Conservation (phyloP, 768 basidiomycete species). For the Leccinum uliginosum region DNA sequence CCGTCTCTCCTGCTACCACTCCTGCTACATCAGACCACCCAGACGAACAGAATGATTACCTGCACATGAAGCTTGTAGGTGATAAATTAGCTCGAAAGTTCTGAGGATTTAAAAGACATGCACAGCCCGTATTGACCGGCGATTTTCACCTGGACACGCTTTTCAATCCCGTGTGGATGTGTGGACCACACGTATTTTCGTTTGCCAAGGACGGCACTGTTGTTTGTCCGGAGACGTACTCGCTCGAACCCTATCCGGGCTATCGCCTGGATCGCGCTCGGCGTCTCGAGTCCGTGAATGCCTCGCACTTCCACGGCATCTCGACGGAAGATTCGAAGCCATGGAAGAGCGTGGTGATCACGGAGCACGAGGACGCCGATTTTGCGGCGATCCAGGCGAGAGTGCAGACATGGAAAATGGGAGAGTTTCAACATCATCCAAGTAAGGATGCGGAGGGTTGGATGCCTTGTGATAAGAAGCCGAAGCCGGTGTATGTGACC, state of each 20-base stretch:
- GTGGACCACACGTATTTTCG: conserved; percentile 11
- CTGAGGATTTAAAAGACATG: not conserved
- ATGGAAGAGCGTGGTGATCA: conserved; percentile 18
- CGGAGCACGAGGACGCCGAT: conserved; percentile 15
- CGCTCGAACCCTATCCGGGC: not conserved
- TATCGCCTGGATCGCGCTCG: not conserved
- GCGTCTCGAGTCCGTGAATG: not conserved
- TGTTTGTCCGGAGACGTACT: not conserved
- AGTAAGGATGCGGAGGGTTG: too few species aligned
- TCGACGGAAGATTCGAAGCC: conserved; percentile 1
- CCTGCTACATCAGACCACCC: not conserved
- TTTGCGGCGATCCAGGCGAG: not conserved
- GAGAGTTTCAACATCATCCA: too few species aligned
- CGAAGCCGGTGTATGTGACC: not conserved
- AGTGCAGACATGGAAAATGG: not conserved
- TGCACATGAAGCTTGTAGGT: not conserved
- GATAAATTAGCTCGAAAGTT: too few species aligned
- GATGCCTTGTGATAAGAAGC: not conserved
- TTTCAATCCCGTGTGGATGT: conserved; percentile 35
- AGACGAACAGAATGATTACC: not conserved
- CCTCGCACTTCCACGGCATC: not conserved
- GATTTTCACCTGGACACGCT: conserved; percentile 51
- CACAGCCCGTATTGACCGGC: not conserved
- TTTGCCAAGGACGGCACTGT: conserved; percentile 9
- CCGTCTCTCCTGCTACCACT: not conserved